A percentile compares a stretch with the other conserved stretches of the same genome.
Conservation (phyloP, 306 rosid species). For the Prunus salicina region DNA sequence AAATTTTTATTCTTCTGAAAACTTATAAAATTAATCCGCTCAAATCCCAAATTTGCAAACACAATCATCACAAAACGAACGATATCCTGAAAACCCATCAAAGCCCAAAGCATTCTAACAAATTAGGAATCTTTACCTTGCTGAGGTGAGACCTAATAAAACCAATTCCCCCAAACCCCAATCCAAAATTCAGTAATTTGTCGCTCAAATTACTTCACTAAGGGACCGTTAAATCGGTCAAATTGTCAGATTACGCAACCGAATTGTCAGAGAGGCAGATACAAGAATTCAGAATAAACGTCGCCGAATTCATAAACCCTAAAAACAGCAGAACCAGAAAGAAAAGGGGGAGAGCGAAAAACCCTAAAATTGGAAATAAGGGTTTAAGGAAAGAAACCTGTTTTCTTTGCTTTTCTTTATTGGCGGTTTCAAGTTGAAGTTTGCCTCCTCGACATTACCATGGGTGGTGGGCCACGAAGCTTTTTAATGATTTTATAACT, state of each 20-base stretch:
- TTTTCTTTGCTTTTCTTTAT: background rate
- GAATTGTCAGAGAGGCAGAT: background rate
- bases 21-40: background rate
- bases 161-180: background rate
- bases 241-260: background rate
- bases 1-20: background rate
- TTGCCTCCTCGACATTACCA: slow-evolving; percentile 3
- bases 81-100: background rate
- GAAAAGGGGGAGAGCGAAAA: background rate
- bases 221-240: background rate
- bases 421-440: background rate
- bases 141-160: background rate
- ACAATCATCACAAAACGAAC: background rate
- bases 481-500: background rate
- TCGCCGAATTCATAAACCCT: background rate
- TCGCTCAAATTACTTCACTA: background rate
- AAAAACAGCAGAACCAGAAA: background rate
- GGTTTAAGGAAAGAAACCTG: slow-evolving; percentile 14
- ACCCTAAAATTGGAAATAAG: background rate
- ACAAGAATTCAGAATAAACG: background rate
- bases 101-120: background rate
- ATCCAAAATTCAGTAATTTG: slow-evolving; percentile 1
- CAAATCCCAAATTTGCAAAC: background rate
- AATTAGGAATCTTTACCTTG: background rate
- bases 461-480: slow-evolving; percentile 18